phyloP scores from a whole-genome alignment of 345 rosid genomes.

The Iberis pinnata region DNA sequence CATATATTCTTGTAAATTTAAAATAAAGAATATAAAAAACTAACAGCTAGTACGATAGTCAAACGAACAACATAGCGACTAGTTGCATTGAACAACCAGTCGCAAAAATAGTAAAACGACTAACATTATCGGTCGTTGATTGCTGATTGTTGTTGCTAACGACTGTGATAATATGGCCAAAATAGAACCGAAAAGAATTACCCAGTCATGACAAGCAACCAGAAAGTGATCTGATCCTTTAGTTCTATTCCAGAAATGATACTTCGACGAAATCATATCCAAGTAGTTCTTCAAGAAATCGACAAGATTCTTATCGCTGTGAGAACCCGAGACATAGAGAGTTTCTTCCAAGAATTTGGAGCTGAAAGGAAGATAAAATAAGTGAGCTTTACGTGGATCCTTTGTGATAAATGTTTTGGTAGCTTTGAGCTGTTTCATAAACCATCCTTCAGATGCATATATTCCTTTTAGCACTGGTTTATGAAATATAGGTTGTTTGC shows the following conservation, averaged over 20 bases:
- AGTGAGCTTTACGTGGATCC: constrained; percentile 60
- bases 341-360: constrained; percentile 69
- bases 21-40: too few species aligned
- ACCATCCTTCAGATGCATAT: constrained; percentile 99
- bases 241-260: constrained; percentile 87
- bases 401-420: constrained; percentile 61
- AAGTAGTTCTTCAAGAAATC: constrained; percentile 51
- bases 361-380: constrained; percentile 88
- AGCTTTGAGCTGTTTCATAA: constrained; percentile 71
- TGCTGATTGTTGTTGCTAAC: too few species aligned
- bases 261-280: constrained; percentile 50
- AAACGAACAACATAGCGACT: too few species aligned
- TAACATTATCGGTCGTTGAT: too few species aligned
- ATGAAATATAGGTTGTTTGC: constrained; percentile 70
- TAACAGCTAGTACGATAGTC: too few species aligned
- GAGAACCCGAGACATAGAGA: constrained; percentile 65
- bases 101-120: too few species aligned
- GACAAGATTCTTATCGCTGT: constrained; percentile 57
- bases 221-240: constrained; percentile 89
- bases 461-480: constrained; percentile 67
- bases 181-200: constrained; percentile 34
- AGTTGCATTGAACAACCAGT: too few species aligned
- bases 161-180: too few species aligned
- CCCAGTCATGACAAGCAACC: constrained; percentile 99
- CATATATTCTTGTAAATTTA: too few species aligned